These are phyloP conservation scores for Alnus glutinosa DNA, from an alignment of 306 rosid genomes.

Conservation along the genomic window DNA sequence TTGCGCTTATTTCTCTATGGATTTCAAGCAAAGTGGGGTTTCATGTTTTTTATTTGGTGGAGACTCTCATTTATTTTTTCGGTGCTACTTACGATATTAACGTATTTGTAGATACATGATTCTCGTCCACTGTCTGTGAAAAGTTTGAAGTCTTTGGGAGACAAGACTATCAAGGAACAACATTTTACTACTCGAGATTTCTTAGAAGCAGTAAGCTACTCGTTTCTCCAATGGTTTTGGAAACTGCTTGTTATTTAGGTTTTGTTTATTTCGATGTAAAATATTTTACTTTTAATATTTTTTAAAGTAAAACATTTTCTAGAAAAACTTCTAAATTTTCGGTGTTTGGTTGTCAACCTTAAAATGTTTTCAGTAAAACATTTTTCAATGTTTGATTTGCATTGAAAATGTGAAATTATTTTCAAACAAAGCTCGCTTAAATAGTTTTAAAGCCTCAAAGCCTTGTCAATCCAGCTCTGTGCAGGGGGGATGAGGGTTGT, in stretches of 20 bases:
- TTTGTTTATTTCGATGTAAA: background rate
- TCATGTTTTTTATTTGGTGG: background rate
- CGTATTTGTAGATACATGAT: constrained; percentile 55
- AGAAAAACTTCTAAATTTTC: no score
- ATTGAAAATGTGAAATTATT: no score
- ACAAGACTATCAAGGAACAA: constrained; percentile 63
- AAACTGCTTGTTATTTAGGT: background rate
- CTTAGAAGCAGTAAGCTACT: constrained; percentile 62
- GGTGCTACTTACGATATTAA: background rate
- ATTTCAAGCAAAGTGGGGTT: constrained; percentile 76
- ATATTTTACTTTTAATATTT: no score
- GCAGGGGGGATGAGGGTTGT: no score
- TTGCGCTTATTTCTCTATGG: constrained; percentile 82
- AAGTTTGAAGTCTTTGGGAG: constrained; percentile 61
- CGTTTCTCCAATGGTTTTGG: background rate
- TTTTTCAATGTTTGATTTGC: no score
- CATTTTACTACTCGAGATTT: constrained; percentile 73
- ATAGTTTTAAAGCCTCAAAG: no score
- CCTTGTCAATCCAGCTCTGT: no score
- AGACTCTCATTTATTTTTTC: background rate
- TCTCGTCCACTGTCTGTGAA: constrained; percentile 52
- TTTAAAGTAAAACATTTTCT: no score
- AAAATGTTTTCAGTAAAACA: no score
- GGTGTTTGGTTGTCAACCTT: no score
- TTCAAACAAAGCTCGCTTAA: no score